phyloP scores from a whole-genome alignment of 768 basidiomycete species.

The Termitomyces sp. region DNA sequence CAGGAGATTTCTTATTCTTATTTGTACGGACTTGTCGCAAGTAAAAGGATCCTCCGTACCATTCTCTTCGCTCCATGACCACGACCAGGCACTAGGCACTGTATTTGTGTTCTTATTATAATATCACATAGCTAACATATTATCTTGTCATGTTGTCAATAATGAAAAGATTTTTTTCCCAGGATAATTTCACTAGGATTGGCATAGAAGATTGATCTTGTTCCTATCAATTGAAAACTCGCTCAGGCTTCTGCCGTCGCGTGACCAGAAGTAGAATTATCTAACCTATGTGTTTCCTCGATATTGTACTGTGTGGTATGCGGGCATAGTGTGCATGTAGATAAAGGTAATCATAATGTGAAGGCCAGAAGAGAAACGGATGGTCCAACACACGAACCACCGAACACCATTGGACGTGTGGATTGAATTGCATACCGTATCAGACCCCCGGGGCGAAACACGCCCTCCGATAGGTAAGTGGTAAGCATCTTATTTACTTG shows the following conservation, averaged over 20 bases:
- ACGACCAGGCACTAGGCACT: too few species aligned
- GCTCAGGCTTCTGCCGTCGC: too few species aligned
- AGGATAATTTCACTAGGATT: too few species aligned
- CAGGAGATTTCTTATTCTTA: background rate
- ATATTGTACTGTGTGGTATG: background rate
- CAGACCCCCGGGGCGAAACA: background rate
- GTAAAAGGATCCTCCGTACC: background rate
- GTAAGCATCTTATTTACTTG: slow-evolving; percentile 33
- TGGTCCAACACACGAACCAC: background rate
- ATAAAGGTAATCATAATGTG: background rate
- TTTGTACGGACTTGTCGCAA: background rate
- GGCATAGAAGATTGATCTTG: background rate
- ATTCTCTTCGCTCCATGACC: background rate
- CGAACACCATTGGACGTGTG: background rate
- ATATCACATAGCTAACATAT: background rate
- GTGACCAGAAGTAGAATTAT: background rate
- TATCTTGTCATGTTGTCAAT: background rate
- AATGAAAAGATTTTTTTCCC: background rate
- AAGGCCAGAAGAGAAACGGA: slow-evolving; percentile 1
- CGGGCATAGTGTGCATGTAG: background rate
- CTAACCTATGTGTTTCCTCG: background rate
- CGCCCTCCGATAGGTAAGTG: background rate
- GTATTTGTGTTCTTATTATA: background rate
- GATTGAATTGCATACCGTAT: background rate
- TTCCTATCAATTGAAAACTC: background rate